Evolutionary conservation across 805 yeast species (phyloP).

Genomic region (Priceomyces medius): DNA sequence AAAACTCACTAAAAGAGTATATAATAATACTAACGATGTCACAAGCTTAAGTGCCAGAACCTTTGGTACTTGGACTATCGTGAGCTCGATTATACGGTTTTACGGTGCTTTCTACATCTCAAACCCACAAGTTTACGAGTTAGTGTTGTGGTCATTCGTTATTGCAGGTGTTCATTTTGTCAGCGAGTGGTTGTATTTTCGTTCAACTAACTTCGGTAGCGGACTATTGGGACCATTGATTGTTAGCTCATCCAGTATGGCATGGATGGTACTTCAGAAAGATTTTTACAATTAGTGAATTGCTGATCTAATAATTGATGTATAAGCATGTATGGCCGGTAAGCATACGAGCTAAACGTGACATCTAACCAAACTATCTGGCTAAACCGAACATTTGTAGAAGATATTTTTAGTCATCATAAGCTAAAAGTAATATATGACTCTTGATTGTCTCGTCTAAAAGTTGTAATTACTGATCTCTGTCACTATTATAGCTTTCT

Average conservation of each 20-base stretch:
- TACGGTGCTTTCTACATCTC: slow-evolving; percentile 77
- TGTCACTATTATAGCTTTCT: too few species aligned
- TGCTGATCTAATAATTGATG: too few species aligned
- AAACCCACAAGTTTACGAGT: slow-evolving; percentile 69
- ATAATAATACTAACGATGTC: slow-evolving; percentile 57
- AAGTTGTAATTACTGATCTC: too few species aligned
- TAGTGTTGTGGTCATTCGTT: slow-evolving; percentile 75
- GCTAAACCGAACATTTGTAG: too few species aligned
- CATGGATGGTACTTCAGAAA: slow-evolving; percentile 79
- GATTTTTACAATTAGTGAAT: too few species aligned
- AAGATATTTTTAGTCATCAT: too few species aligned
- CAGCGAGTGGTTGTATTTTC: slow-evolving; percentile 76
- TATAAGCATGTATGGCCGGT: too few species aligned
- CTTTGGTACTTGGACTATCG: slow-evolving; percentile 96
- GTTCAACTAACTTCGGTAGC: slow-evolving; percentile 79
- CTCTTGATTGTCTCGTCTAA: too few species aligned
- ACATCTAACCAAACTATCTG: too few species aligned
- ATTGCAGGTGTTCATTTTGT: slow-evolving; percentile 85
- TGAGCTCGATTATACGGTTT: slow-evolving; percentile 78
- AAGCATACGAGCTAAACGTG: too few species aligned
- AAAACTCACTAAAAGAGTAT: slow-evolving; percentile 75
- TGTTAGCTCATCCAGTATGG: slow-evolving; percentile 64
- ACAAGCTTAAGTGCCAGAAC: slow-evolving; percentile 82
- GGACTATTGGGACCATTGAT: slow-evolving; percentile 89
- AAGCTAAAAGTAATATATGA: too few species aligned